Evolutionary conservation across 176 grass and related monocot species (phyloP), one percentile per base, ranked within the genome.

Genomic region (Oryza australiensis): DNA sequence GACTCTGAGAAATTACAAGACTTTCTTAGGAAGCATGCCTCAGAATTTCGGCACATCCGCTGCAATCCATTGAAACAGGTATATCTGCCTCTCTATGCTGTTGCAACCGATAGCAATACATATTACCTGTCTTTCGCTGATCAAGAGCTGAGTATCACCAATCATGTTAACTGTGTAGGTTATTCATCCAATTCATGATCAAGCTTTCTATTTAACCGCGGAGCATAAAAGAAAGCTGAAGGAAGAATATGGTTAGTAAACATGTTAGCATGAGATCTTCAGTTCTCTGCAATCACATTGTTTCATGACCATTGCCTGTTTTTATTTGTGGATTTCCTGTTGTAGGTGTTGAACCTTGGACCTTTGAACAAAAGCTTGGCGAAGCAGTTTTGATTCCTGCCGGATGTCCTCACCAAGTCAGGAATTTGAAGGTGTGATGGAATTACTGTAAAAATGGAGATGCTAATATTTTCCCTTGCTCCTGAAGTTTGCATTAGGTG

Each of bases 361-460:
- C 94, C 38, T 94, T 97, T 69, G 89, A 91, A 68, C 91, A 97
- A 85, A 94, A 94, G 79, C 87, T 97, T 67, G 94, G 94, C 35
- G 91, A 97, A 62, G 94, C 91, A 11, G 89, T 97, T 70, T 88
- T 94, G 41, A 91, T 97, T 79, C 91, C 94, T 20, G 91, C 91
- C 66, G 94, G 94, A 75, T 97, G 94, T 78, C 91, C 94, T 26
- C 94, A 97, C 73, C 91, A 97, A 85, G 89, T 97, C 27, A 89
- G 91, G 81, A 97, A 97, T 79, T 79, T 97, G 70, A 94, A 97
- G 94, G 94, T 97, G 75, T 24, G 80, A 49, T 46, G 33, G 30
- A 76, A 51, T 6, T 40, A 49, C 26, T 42, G 23, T 68, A 40
- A 32, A 9, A 59, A 43, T 12, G 29, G 62, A 79, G 27, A 12